Base-by-base conservation (phyloP, 2,329 filamentous ascomycete genomes). In the Alternaria atra region DNA sequence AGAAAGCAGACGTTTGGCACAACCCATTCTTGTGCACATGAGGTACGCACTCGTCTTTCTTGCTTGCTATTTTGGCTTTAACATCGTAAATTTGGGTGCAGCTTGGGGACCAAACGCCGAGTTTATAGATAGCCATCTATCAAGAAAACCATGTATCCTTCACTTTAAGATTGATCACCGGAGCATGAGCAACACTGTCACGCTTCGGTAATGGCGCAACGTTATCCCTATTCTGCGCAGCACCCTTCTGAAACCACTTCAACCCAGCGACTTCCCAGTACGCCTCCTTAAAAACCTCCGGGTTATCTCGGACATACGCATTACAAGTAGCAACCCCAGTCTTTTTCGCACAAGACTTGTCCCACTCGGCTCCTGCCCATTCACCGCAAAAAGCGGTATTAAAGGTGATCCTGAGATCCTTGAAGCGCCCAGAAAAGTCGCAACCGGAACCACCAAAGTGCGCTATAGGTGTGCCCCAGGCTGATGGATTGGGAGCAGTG, bases 321-420 rank as follows among this genome's bases (percentile, higher is more conserved):
- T 75, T 64, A 60, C 77, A 80, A 5, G 64, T 89, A 37, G 76
- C 62, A 0, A 86, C 89, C 56, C 86, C 81, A 25, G 74, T 78
- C 55, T 70, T 75, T 8, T 52, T 55, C 13, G 52, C 58, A 55
- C 74, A 75, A 4, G 51, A 52, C 27, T 77, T 69, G 40, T 74
- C 71, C 89, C 90, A 96, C 44, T 89, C 69, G 35, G 64, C 70
- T n/a, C 84, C 84, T 10, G 84, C 84, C 84, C 84, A 86, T 44
- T 83, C 80, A 39, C 85, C 84, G 54, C 84, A 86, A 68, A 86
- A 85, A 1, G 82, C 80, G 0, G 79, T 82, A 68, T 86, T 80
- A 55, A 86, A 79, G 34, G 85, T 75, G 48, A 79, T 64, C 25
- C 63, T 67, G 42, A 74, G 62, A 34, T 75, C 66, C 27, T 65